Conservation (phyloP, 805 yeast species). For the Schizosaccharomyces lindneri region DNA sequence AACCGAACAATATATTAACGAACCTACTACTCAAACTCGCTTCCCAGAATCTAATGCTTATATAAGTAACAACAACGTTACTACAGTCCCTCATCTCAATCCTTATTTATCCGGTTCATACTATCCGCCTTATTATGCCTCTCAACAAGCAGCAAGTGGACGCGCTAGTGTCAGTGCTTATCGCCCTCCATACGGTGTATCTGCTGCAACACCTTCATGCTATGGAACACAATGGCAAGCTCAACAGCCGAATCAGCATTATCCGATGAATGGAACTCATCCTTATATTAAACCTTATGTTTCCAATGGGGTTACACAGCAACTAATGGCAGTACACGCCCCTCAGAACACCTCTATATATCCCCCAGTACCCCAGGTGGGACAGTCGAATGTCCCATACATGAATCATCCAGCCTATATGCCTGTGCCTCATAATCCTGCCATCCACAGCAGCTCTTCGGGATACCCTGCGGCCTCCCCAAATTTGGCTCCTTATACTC, state of each 20-base stretch:
- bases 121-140: neutral
- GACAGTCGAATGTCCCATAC: neutral
- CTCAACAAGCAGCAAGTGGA: neutral
- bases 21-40: too few species aligned
- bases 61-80: neutral
- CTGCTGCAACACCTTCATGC: neutral
- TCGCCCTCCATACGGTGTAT: neutral
- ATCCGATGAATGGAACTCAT: neutral
- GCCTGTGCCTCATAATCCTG: neutral
- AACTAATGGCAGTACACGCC: neutral
- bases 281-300: neutral
- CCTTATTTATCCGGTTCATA: neutral
- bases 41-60: neutral
- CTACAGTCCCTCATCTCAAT: neutral
- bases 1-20: too few species aligned
- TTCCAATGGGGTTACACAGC: neutral
- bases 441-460: too few species aligned
- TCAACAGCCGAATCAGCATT: neutral
- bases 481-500: too few species aligned
- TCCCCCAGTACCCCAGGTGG: neutral
- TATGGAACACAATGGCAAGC: neutral
- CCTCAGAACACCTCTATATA: neutral
- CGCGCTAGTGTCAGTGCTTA: neutral
- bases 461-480: too few species aligned
- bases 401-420: neutral